Evolutionary conservation across 371 early-diverging fungal genomes (phyloP).

Genomic region (Saksenaea oblongispora): DNA sequence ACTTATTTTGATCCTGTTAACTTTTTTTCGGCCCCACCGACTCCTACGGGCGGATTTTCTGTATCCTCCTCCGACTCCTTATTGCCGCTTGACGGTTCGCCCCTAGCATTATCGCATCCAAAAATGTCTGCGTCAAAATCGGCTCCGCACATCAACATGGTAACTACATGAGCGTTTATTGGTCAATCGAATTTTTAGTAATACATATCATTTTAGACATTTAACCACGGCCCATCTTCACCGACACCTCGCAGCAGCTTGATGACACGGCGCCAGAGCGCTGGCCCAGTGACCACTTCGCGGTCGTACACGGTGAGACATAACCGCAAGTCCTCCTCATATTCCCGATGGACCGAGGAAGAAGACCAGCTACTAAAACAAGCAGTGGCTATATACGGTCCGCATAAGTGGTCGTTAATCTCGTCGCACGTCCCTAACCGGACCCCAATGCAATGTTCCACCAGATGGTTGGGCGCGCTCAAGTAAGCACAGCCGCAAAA

Average conservation of each 20-base stretch:
- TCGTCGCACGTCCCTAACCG: conserved; percentile 64
- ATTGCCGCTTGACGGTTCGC: not conserved
- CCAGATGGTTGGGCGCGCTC: conserved; percentile 67
- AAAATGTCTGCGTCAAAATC: not conserved
- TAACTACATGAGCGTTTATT: not conserved
- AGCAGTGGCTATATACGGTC: conserved; percentile 49
- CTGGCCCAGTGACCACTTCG: conserved; percentile 4
- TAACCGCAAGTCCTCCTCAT: conserved; percentile 36
- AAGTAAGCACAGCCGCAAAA: conserved; percentile 35
- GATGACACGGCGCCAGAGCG: not conserved
- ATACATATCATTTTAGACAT: not conserved
- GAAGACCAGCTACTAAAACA: conserved; percentile 48
- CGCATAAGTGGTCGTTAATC: conserved; percentile 66
- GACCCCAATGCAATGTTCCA: conserved; percentile 71
- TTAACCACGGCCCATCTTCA: not conserved
- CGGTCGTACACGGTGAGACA: conserved; percentile 7
- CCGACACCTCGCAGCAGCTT: not conserved
- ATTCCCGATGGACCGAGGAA: conserved; percentile 52
- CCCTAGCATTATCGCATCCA: not conserved
- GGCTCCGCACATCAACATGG: not conserved
- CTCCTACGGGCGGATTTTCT: not conserved
- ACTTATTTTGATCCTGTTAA: conserved; percentile 1
- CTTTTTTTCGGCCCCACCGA: conserved; percentile 1
- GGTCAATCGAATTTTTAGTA: not conserved
- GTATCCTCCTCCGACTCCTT: not conserved